Conservation (phyloP, 2,329 filamentous ascomycete species). For the Fusarium subtropicale region DNA sequence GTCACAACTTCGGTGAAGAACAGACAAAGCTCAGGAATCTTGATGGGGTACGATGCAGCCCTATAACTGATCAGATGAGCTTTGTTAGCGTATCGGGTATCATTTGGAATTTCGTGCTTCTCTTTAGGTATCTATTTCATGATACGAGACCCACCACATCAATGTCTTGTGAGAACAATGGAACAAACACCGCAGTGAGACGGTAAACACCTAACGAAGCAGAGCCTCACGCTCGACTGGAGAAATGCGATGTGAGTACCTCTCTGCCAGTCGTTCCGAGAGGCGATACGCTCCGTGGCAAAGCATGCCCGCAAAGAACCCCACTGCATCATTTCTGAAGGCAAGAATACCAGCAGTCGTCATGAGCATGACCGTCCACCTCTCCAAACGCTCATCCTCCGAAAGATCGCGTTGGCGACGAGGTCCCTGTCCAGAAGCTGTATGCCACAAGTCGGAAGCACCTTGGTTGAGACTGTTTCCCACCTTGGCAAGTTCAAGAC, state of each 20-base stretch:
- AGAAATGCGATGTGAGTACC: conserved; percentile 46
- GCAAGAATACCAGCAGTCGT: conserved; percentile 85
- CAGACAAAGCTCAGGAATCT: not conserved
- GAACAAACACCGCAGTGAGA: not conserved
- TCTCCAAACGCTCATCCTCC: conserved; percentile 76
- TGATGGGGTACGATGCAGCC: not conserved
- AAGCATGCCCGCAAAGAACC: conserved; percentile 83
- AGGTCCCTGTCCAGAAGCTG: conserved; percentile 54
- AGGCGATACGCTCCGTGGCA: conserved; percentile 77
- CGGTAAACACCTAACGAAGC: conserved; percentile 39
- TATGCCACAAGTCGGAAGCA: conserved; percentile 69
- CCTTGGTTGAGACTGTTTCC: conserved; percentile 86
- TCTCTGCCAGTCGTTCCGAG: conserved; percentile 57
- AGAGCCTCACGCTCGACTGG: conserved; percentile 50
- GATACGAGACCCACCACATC: not conserved
- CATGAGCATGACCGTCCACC: conserved; percentile 91
- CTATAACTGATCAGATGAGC: conserved; percentile 4
- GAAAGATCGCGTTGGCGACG: conserved; percentile 65
- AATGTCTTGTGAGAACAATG: not conserved
- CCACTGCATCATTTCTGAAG: conserved; percentile 90
- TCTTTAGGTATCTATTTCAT: not conserved
- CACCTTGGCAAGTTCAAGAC: conserved; percentile 86
- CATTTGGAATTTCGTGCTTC: not conserved
- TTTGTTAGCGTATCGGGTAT: not conserved
- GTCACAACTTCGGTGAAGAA: conserved; percentile 9